phyloP scores from a whole-genome alignment of 2,329 filamentous ascomycete species.

The Sordariomycetes sp. region DNA sequence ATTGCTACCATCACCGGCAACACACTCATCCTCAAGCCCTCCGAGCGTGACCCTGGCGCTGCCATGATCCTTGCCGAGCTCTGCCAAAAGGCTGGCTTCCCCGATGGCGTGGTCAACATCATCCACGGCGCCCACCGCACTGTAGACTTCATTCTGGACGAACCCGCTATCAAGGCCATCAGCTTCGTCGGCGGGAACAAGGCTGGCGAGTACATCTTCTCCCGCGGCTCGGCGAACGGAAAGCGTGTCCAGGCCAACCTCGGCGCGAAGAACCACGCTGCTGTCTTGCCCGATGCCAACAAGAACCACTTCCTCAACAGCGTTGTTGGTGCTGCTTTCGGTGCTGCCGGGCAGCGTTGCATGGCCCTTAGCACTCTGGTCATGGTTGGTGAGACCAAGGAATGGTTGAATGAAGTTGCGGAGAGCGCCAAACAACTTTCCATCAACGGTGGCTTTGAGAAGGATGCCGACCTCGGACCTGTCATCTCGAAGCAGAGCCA shows the following conservation, averaged over 20 bases:
- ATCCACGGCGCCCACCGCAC: constrained; percentile 73
- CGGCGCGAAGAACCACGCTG: constrained; percentile 82
- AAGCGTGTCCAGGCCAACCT: constrained; percentile 85
- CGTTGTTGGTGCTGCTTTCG: constrained; percentile 75
- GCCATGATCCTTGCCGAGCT: constrained; percentile 81
- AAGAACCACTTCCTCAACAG: constrained; percentile 85
- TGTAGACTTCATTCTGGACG: constrained; percentile 80
- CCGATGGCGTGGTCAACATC: constrained; percentile 72
- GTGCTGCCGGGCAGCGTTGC: constrained; percentile 76
- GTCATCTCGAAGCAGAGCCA: constrained; percentile 75
- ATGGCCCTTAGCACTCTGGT: constrained; percentile 81
- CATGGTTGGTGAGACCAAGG: constrained; percentile 75
- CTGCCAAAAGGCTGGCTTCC: constrained; percentile 71
- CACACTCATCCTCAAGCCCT: constrained; percentile 77
- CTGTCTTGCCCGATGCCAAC: constrained; percentile 77
- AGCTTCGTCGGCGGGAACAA: constrained; percentile 83
- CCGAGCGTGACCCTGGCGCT: constrained; percentile 75
- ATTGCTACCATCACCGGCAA: constrained; percentile 79
- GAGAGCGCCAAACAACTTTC: constrained; percentile 64
- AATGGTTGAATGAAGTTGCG: constrained; percentile 71
- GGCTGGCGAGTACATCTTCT: constrained; percentile 81
- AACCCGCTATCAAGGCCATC: constrained; percentile 77
- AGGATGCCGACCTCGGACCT: constrained; percentile 70
- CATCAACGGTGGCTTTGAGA: constrained; percentile 74
- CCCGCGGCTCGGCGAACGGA: constrained; percentile 69